phyloP scores from a whole-genome alignment of 2,329 filamentous ascomycete genomes.

The Sporothrix brunneoviolacea region DNA sequence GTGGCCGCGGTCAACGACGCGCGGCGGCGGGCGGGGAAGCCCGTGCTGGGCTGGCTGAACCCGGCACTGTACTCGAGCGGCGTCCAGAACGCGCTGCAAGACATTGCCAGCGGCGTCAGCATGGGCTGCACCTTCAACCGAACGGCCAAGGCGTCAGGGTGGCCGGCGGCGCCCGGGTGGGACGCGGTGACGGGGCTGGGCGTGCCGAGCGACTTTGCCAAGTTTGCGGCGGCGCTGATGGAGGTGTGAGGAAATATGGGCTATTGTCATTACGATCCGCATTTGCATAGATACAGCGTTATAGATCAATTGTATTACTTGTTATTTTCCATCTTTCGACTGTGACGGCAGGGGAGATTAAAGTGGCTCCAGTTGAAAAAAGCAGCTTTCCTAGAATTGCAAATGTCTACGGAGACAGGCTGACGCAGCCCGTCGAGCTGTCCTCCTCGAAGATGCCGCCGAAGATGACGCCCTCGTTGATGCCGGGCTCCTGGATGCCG shows the following conservation, averaged over 20 bases:
- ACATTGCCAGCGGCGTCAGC: constrained; percentile 36
- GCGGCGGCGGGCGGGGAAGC: constrained; percentile 41
- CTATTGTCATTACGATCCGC: too few relatives aligned
- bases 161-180: constrained; percentile 39
- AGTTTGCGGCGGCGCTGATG: constrained; percentile 21
- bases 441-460: constrained; percentile 49
- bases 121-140: constrained; percentile 32
- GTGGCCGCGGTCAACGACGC: constrained; percentile 49
- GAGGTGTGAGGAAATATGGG: background rate
- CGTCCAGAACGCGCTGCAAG: constrained; percentile 33
- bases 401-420: constrained; percentile 26
- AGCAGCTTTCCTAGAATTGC: too few relatives aligned
- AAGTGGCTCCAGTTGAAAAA: too few relatives aligned
- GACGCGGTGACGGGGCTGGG: constrained; percentile 46
- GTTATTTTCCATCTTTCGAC: too few relatives aligned
- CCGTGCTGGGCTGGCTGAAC: constrained; percentile 48
- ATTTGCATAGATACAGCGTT: too few relatives aligned
- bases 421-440: constrained; percentile 34
- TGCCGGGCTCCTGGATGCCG: constrained; percentile 40
- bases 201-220: constrained; percentile 36
- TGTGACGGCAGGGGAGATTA: too few relatives aligned
- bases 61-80: constrained; percentile 36
- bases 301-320: too few relatives aligned
- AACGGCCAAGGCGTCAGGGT: constrained; percentile 31
- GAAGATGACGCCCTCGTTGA: constrained; percentile 47